A percentile compares a stretch with the other conserved stretches of the same genome.
phyloP scores from a whole-genome alignment of 2,329 filamentous ascomycete genomes.

The Fusarium zealandicum region DNA sequence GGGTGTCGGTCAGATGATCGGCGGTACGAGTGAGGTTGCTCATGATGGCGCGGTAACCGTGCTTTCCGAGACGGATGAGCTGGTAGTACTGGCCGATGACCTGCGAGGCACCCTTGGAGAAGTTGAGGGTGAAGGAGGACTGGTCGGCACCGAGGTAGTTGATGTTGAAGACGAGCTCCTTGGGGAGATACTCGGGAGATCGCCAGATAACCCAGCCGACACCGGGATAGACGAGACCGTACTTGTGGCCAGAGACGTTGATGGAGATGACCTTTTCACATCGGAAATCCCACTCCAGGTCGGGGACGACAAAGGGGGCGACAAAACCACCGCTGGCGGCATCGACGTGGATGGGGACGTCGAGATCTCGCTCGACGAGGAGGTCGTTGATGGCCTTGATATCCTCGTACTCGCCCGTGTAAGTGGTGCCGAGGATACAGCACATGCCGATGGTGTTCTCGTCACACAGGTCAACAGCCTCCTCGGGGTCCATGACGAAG shows the following conservation, averaged over 20 bases:
- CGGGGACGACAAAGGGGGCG: slow-evolving; percentile 85
- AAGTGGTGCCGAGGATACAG: slow-evolving; percentile 88
- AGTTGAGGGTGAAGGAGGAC: slow-evolving; percentile 95
- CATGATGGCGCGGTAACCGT: slow-evolving; percentile 93
- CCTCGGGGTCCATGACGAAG: slow-evolving; percentile 68
- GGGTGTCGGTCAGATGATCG: slow-evolving; percentile 80
- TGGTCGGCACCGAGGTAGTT: slow-evolving; percentile 98
- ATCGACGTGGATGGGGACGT: slow-evolving; percentile 91
- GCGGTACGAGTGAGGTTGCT: slow-evolving; percentile 88
- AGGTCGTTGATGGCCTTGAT: slow-evolving; percentile 91
- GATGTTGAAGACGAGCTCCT: slow-evolving; percentile 98
- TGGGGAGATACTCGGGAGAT: slow-evolving; percentile 79
- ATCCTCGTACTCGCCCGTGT: slow-evolving; percentile 96
- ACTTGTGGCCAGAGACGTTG: slow-evolving; percentile 93
- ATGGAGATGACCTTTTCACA: slow-evolving; percentile 89
- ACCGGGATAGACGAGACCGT: slow-evolving; percentile 79
- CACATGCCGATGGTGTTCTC: slow-evolving; percentile 90
- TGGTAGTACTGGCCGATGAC: slow-evolving; percentile 98
- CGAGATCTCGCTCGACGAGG: slow-evolving; percentile 74
- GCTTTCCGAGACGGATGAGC: slow-evolving; percentile 91
- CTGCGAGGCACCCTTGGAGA: slow-evolving; percentile 92
- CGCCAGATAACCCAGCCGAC: slow-evolving; percentile 96
- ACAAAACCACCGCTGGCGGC: slow-evolving; percentile 93
- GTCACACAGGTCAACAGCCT: slow-evolving; percentile 67
- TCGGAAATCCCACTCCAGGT: slow-evolving; percentile 90